phyloP scores from a whole-genome alignment of 345 rosid species.

The Capsella bursapastoris region DNA sequence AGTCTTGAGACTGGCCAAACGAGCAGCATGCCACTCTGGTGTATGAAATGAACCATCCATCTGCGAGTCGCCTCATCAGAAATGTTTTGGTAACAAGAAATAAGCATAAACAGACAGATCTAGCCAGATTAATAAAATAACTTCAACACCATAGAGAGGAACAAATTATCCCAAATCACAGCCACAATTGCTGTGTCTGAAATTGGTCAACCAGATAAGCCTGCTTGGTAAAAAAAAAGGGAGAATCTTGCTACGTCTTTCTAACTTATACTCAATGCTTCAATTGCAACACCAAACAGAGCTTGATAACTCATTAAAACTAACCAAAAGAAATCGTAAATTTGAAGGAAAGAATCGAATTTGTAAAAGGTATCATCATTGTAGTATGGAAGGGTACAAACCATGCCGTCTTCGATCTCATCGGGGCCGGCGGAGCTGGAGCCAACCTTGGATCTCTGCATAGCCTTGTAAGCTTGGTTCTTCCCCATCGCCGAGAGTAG shows the following conservation, averaged over 20 bases:
- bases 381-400: slow-evolving; percentile 81
- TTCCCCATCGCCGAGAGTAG: slow-evolving; percentile 68
- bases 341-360: not conserved
- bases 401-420: slow-evolving; percentile 97
- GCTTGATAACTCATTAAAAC: slow-evolving; percentile 5
- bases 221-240: too few relatives aligned
- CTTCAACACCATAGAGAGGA: not conserved
- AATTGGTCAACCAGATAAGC: slow-evolving; percentile 2
- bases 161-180: not conserved
- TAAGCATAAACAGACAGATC: not conserved
- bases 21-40: slow-evolving; percentile 99
- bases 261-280: too few relatives aligned
- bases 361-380: not conserved
- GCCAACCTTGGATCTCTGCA: slow-evolving; percentile 92
- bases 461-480: slow-evolving; percentile 96
- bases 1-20: slow-evolving; percentile 94
- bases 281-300: slow-evolving; percentile 1
- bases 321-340: not conserved
- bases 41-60: slow-evolving; percentile 99
- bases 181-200: not conserved
- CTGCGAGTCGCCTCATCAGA: slow-evolving; percentile 96
- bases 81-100: slow-evolving; percentile 50
- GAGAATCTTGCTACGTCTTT: too few relatives aligned
- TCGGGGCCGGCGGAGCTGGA: slow-evolving; percentile 80
- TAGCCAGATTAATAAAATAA: slow-evolving; percentile 8